Evolutionary conservation across 192 early-diverging fungal species (phyloP).

Genomic region (Coemansia sp.): DNA sequence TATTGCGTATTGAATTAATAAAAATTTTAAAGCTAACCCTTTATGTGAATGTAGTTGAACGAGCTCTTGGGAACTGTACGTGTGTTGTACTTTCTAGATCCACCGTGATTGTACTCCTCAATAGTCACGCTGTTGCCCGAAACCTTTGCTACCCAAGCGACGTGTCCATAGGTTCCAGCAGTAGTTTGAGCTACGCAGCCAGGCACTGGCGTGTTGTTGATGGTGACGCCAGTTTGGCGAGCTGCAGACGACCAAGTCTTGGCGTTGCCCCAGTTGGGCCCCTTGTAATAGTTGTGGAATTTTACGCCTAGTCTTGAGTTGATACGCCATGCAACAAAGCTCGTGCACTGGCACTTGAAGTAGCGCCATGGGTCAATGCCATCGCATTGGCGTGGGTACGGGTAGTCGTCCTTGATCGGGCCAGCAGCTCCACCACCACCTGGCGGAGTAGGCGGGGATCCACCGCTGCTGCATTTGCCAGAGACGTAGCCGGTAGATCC

Average conservation of each 20-base stretch:
- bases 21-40: slow-evolving; percentile 10
- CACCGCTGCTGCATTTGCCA: slow-evolving; percentile 20
- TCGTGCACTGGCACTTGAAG: slow-evolving; percentile 46
- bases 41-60: slow-evolving; percentile 50
- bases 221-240: slow-evolving; percentile 15
- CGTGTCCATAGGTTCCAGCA: slow-evolving; percentile 27
- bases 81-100: slow-evolving; percentile 23
- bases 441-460: slow-evolving; percentile 3
- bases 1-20: background rate
- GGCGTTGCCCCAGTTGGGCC: slow-evolving; percentile 27
- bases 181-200: slow-evolving; percentile 32
- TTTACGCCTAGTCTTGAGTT: slow-evolving; percentile 37
- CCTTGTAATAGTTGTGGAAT: slow-evolving; percentile 20
- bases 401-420: slow-evolving; percentile 48
- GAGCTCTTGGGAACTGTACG: slow-evolving; percentile 36
- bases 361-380: slow-evolving; percentile 48
- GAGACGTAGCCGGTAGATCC: slow-evolving; percentile 36
- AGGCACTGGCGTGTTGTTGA: slow-evolving; percentile 29
- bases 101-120: slow-evolving; percentile 48
- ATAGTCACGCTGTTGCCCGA: slow-evolving; percentile 40
- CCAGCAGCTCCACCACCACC: slow-evolving; percentile 30
- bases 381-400: slow-evolving; percentile 33
- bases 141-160: slow-evolving; percentile 50
- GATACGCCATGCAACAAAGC: slow-evolving; percentile 54
- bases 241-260: slow-evolving; percentile 22